Conservation (phyloP, 1,284 basidiomycete genomes). For the Melanopsichium pennsylvanicum region DNA sequence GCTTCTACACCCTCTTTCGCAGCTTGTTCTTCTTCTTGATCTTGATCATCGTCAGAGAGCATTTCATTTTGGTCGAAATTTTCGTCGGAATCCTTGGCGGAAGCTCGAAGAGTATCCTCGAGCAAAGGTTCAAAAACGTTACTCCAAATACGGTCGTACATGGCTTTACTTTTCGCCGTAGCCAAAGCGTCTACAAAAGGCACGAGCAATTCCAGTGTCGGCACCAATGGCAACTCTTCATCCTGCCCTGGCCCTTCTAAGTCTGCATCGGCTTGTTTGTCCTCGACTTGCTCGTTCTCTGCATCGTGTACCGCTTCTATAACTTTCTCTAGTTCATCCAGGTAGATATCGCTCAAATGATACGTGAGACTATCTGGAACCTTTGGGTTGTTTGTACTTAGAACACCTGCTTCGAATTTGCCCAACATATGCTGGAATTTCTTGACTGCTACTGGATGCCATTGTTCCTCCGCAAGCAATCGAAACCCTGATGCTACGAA, state of each 20-base stretch:
- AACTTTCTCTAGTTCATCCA: conserved; percentile 87
- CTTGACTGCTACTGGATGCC: conserved; percentile 70
- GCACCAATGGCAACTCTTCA: conserved; percentile 60
- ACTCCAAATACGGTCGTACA: conserved; percentile 76
- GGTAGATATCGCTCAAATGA: conserved; percentile 87
- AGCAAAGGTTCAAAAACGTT: conserved; percentile 74
- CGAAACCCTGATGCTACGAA: conserved; percentile 86
- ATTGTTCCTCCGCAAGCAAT: conserved; percentile 76
- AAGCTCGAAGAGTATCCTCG: conserved; percentile 39
- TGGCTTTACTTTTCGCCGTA: conserved; percentile 72
- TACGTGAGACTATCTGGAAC: conserved; percentile 75
- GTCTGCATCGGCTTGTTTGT: neutral
- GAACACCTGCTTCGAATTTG: conserved; percentile 11
- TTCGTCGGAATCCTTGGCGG: conserved; percentile 11
- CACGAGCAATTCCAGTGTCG: conserved; percentile 72
- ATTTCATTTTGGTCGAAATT: no score
- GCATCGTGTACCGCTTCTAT: conserved; percentile 40
- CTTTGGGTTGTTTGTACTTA: conserved; percentile 70
- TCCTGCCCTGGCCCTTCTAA: conserved; percentile 7
- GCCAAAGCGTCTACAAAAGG: conserved; percentile 79
- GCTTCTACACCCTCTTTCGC: conserved; percentile 21
- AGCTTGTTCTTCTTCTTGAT: conserved; percentile 3
- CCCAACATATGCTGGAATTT: conserved; percentile 24
- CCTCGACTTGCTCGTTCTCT: neutral
- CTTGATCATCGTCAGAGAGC: conserved; percentile 8